Conservation (phyloP, 768 basidiomycete species). For the Neoboletus magnificus region DNA sequence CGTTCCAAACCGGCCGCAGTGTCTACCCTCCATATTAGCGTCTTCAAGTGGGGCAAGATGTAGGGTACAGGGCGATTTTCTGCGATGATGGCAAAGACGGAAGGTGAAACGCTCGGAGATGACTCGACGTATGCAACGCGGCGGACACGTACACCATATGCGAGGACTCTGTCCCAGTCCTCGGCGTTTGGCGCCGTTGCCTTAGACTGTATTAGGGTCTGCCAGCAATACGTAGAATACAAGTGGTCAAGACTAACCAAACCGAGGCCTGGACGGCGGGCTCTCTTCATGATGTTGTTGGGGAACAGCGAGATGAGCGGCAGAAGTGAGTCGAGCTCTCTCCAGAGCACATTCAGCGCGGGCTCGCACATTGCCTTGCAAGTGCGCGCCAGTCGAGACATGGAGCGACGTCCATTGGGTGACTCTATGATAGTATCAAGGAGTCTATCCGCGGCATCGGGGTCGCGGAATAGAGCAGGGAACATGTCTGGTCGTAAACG, state of each 20-base stretch:
- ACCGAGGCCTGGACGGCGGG: conserved; percentile 70
- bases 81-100: conserved; percentile 65
- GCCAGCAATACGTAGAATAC: conserved; percentile 4
- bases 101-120: conserved; percentile 57
- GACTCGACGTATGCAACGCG: conserved; percentile 69
- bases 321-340: conserved; percentile 70
- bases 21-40: conserved; percentile 71
- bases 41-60: conserved; percentile 66
- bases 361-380: conserved; percentile 73
- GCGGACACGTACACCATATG: conserved; percentile 65
- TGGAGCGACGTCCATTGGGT: conserved; percentile 61
- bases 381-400: conserved; percentile 71
- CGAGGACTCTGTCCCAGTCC: conserved; percentile 67
- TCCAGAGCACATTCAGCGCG: conserved; percentile 70
- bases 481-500: conserved; percentile 48
- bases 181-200: conserved; percentile 58
- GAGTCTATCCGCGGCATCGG: conserved; percentile 51
- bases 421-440: conserved; percentile 52
- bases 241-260: conserved; percentile 48
- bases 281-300: conserved; percentile 60
- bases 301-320: conserved; percentile 76
- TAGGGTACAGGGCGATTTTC: conserved; percentile 59
- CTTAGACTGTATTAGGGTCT: conserved; percentile 42
- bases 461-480: conserved; percentile 58
- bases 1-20: conserved; percentile 63